Percentiles rank a stretch among this genome's conserved stretches.
Evolutionary conservation across 768 basidiomycete species (phyloP).

Genomic region (Coprinopsis strossmayeri): DNA sequence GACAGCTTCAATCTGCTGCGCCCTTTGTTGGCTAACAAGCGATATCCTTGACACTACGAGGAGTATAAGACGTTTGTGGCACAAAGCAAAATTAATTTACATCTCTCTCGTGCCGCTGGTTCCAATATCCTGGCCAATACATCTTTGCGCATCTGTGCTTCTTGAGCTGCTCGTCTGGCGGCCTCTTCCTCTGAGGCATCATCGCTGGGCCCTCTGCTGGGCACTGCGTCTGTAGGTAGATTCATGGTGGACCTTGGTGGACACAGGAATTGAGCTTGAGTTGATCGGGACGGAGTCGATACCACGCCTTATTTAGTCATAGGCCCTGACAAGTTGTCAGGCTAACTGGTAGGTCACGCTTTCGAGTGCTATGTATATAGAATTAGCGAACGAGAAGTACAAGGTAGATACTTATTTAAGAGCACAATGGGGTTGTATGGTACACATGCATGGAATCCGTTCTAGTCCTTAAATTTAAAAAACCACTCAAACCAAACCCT

Average conservation of each 20-base stretch:
- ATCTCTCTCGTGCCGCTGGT: slow-evolving; percentile 70
- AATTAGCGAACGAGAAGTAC: too few species aligned
- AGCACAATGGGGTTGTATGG: slow-evolving; percentile 2
- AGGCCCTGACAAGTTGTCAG: too few species aligned
- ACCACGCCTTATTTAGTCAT: too few species aligned
- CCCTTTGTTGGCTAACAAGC: slow-evolving; percentile 78
- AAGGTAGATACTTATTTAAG: too few species aligned
- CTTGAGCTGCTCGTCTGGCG: slow-evolving; percentile 47
- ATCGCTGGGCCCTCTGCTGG: slow-evolving; percentile 43
- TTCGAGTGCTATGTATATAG: too few species aligned
- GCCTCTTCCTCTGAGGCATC: slow-evolving; percentile 36
- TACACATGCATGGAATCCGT: slow-evolving; percentile 4
- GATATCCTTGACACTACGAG: slow-evolving; percentile 78
- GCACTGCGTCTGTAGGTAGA: slow-evolving; percentile 33
- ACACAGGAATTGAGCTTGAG: too few species aligned
- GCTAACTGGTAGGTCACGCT: too few species aligned
- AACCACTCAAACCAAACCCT: not conserved
- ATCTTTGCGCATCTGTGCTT: slow-evolving; percentile 73
- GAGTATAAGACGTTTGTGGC: not conserved
- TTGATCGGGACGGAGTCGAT: too few species aligned
- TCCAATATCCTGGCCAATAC: slow-evolving; percentile 76
- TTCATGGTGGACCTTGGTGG: slow-evolving; percentile 36
- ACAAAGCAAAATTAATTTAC: slow-evolving; percentile 29
- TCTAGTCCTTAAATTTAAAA: too few species aligned
- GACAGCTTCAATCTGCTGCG: slow-evolving; percentile 73